Evolutionary conservation across 2,329 filamentous ascomycete species (phyloP).

Genomic region (Clarireedia homoeocarpa): DNA sequence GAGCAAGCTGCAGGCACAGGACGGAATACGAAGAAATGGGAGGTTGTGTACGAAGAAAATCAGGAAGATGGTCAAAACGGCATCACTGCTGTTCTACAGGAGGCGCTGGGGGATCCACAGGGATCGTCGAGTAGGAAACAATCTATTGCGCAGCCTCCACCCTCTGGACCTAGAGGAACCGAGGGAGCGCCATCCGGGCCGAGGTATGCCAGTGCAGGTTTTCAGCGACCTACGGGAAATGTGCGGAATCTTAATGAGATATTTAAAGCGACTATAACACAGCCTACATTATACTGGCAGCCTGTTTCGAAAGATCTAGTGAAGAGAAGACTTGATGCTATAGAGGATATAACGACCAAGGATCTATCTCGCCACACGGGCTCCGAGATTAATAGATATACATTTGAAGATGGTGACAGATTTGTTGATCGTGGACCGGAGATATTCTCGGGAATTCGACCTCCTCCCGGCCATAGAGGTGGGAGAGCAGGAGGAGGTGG

Average conservation of each 20-base stretch:
- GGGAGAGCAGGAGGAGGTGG: background rate
- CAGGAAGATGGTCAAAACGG: slow-evolving; percentile 46
- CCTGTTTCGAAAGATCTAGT: slow-evolving; percentile 58
- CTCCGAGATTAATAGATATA: slow-evolving; percentile 52
- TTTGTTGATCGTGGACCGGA: slow-evolving; percentile 69
- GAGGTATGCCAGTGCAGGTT: background rate
- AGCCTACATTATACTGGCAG: slow-evolving; percentile 57
- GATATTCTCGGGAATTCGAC: slow-evolving; percentile 56
- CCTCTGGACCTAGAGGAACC: slow-evolving; percentile 23
- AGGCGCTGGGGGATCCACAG: slow-evolving; percentile 28
- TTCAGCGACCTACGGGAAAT: slow-evolving; percentile 3
- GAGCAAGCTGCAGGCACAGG: slow-evolving; percentile 45
- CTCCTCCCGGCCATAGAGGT: slow-evolving; percentile 38
- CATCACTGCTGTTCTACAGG: slow-evolving; percentile 49
- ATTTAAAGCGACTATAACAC: slow-evolving; percentile 51
- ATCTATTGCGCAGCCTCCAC: slow-evolving; percentile 23
- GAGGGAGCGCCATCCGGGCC: too few species aligned
- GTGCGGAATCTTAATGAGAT: slow-evolving; percentile 38
- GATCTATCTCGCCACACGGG: slow-evolving; percentile 33
- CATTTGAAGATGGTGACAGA: slow-evolving; percentile 57
- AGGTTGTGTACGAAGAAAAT: slow-evolving; percentile 60
- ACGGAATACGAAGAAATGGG: slow-evolving; percentile 49
- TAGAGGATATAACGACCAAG: slow-evolving; percentile 38
- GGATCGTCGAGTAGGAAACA: background rate
- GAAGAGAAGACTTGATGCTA: slow-evolving; percentile 53